A percentile compares a stretch with the other conserved stretches of the same genome.
phyloP scores from a whole-genome alignment of 2,329 filamentous ascomycete species.

The Fusarium mundagurra region DNA sequence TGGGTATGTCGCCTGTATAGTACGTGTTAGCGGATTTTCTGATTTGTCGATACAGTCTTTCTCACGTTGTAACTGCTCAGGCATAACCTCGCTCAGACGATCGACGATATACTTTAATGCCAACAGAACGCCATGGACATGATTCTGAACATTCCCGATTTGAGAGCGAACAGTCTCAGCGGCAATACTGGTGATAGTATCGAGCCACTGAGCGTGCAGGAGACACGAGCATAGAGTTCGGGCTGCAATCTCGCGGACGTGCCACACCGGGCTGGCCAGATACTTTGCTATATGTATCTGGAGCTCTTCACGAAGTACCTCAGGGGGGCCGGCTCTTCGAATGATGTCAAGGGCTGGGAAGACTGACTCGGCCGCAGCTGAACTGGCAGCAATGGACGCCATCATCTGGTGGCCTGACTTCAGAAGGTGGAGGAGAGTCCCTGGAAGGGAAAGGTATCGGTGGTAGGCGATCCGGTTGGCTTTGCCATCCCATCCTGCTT shows the following conservation, averaged over 20 bases:
- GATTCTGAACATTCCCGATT: conserved; percentile 56
- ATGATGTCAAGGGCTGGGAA: conserved; percentile 87
- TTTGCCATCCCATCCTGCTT: conserved; percentile 70
- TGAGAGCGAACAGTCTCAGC: conserved; percentile 38
- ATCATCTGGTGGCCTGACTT: conserved; percentile 59
- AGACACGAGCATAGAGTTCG: conserved; percentile 74
- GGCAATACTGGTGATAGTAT: conserved; percentile 52
- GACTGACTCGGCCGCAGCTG: conserved; percentile 71
- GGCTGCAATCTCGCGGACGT: conserved; percentile 83
- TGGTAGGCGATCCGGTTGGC: conserved; percentile 74
- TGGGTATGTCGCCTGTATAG: conserved; percentile 44
- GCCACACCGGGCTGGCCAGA: conserved; percentile 77
- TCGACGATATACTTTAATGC: conserved; percentile 66
- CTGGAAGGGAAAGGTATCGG: conserved; percentile 72
- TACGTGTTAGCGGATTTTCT: conserved; percentile 19
- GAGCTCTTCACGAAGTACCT: conserved; percentile 63
- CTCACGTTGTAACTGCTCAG: conserved; percentile 56
- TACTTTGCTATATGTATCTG: conserved; percentile 68
- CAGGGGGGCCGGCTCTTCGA: conserved; percentile 74
- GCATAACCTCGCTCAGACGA: conserved; percentile 59
- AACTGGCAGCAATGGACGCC: conserved; percentile 48
- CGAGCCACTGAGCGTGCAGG: conserved; percentile 60
- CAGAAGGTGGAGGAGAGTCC: conserved; percentile 71
- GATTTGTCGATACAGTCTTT: no score
- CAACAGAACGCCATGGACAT: conserved; percentile 67